Conservation (phyloP, 805 yeast genomes). For the Starmerella riodocensis region DNA sequence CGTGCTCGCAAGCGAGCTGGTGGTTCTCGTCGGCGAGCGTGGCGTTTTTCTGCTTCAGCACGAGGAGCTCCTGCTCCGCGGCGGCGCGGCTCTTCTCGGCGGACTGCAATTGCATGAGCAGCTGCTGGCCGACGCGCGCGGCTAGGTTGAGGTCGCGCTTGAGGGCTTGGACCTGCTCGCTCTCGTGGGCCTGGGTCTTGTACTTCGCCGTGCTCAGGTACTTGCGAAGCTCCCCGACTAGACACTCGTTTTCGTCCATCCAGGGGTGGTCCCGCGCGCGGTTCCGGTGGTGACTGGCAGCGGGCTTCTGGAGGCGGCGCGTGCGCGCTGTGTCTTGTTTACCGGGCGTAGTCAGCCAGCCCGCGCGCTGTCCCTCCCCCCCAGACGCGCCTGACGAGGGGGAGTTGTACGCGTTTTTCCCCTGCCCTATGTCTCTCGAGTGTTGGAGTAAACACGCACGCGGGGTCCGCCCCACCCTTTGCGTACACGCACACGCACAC, state of each 20-base stretch:
- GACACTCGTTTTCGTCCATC: constrained; percentile 16
- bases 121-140: constrained; percentile 21
- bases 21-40: constrained; percentile 14
- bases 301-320: no score
- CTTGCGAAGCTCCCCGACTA: constrained; percentile 17
- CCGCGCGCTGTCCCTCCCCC: no score
- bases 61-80: constrained; percentile 10
- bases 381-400: no score
- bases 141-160: constrained; percentile 21
- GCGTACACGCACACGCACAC: no score
- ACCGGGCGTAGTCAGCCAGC: no score
- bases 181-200: constrained; percentile 6
- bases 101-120: constrained; percentile 18
- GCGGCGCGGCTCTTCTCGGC: constrained; percentile 14
- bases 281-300: no score
- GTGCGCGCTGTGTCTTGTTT: no score
- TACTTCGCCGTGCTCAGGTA: constrained; percentile 15
- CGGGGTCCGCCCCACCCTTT: no score
- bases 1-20: constrained; percentile 16
- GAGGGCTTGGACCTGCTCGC: constrained; percentile 14
- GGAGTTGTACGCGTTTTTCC: no score
- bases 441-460: no score
- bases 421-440: no score
- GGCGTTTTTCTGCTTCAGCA: constrained; percentile 9
- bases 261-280: no score